A percentile compares a stretch with the other conserved stretches of the same genome.
Evolutionary conservation across 2,329 filamentous ascomycete species (phyloP).

Genomic region (Pseudogymnoascus sp.): DNA sequence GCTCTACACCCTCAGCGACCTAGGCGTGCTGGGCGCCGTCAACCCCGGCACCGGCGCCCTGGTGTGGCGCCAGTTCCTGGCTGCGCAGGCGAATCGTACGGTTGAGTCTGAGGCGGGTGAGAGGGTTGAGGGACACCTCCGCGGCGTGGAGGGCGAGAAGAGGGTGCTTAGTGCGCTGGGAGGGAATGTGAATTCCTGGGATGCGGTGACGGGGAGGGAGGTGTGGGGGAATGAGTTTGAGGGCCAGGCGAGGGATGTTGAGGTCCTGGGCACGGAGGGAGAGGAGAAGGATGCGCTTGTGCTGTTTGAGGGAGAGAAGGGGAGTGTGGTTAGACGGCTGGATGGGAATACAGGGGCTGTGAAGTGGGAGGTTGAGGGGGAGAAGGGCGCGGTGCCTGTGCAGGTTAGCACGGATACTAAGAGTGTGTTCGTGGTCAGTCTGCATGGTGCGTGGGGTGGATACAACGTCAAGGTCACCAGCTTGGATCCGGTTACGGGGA

Average conservation of each 20-base stretch:
- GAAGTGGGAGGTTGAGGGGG: slow-evolving; percentile 71
- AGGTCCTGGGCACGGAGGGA: slow-evolving; percentile 58
- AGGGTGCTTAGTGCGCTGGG: slow-evolving; percentile 69
- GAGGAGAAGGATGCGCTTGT: slow-evolving; percentile 62
- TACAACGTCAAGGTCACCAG: slow-evolving; percentile 70
- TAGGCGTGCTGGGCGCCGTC: slow-evolving; percentile 75
- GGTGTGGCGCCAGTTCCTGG: slow-evolving; percentile 76
- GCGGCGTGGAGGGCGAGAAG: slow-evolving; percentile 71
- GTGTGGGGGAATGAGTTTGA: slow-evolving; percentile 62
- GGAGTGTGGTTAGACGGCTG: slow-evolving; percentile 58
- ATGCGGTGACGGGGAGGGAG: slow-evolving; percentile 70
- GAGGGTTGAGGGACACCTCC: slow-evolving; percentile 39
- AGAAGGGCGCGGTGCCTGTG: slow-evolving; percentile 61
- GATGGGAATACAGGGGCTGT: slow-evolving; percentile 64
- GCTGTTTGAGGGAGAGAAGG: slow-evolving; percentile 50
- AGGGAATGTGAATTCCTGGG: slow-evolving; percentile 68
- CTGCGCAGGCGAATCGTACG: slow-evolving; percentile 36
- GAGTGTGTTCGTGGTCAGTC: slow-evolving; percentile 67
- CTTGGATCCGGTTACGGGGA: slow-evolving; percentile 66
- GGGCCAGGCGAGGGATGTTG: slow-evolving; percentile 58
- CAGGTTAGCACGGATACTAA: slow-evolving; percentile 63
- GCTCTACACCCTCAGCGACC: slow-evolving; percentile 83
- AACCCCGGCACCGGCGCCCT: slow-evolving; percentile 79
- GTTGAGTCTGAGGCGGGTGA: slow-evolving; percentile 32
- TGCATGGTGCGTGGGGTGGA: slow-evolving; percentile 61